Percentiles rank a stretch among this genome's conserved stretches.
Conservation (phyloP, 2,329 filamentous ascomycete genomes). For the Fusarium subtropicale region DNA sequence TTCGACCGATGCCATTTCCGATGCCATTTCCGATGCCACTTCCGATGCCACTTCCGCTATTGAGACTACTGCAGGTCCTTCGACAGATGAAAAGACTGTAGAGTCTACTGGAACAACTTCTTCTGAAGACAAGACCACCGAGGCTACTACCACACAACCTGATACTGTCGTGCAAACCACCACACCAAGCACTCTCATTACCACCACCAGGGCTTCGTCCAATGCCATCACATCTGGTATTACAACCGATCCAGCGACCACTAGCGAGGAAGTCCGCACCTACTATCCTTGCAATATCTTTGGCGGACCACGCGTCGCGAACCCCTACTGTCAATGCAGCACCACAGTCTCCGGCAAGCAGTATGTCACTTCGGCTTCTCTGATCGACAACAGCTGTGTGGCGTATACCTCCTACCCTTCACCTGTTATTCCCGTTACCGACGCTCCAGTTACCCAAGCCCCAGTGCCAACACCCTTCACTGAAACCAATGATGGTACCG, state of each 20-base stretch:
- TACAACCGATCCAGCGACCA: background rate
- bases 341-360: slow-evolving; percentile 11
- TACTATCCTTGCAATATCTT: slow-evolving; percentile 7
- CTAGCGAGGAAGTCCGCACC: background rate
- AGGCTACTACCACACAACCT: background rate
- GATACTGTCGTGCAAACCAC: background rate
- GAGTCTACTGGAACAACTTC: background rate
- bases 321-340: slow-evolving; percentile 17
- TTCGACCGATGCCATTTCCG: background rate
- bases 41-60: background rate
- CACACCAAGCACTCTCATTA: background rate
- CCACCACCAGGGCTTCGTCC: background rate
- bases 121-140: background rate
- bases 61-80: background rate
- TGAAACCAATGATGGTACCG: slow-evolving; percentile 10
- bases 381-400: slow-evolving; percentile 1
- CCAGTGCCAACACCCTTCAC: background rate
- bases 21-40: background rate
- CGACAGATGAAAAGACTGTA: background rate
- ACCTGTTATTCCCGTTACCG: background rate
- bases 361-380: slow-evolving; percentile 1
- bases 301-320: slow-evolving; percentile 10
- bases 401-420: slow-evolving; percentile 11
- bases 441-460: background rate
- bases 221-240: background rate